phyloP scores from a whole-genome alignment of 1,139 yeast species.

The Yamadazyma spencermartinsiae region DNA sequence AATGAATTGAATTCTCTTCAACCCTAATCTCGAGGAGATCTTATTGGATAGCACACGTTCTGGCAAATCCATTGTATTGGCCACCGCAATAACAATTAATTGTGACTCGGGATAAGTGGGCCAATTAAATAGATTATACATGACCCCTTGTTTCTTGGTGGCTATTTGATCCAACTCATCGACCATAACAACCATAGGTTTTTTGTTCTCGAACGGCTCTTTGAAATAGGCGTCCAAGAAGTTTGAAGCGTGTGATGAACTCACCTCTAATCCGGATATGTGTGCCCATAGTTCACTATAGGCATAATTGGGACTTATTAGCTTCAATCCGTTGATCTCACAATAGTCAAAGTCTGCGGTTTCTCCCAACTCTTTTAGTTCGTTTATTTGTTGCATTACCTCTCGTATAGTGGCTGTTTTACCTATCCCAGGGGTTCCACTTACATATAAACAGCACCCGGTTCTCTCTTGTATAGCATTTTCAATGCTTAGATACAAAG shows the following conservation, averaged over 20 bases:
- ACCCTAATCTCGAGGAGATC: constrained; percentile 87
- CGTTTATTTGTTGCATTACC: constrained; percentile 68
- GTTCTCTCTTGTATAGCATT: constrained; percentile 68
- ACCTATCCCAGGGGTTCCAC: constrained; percentile 99
- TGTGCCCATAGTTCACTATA: constrained; percentile 83
- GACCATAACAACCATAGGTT: constrained; percentile 73
- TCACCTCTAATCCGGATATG: constrained; percentile 60
- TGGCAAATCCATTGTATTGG: constrained; percentile 97
- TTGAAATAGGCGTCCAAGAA: constrained; percentile 41
- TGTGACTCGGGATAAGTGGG: constrained; percentile 81
- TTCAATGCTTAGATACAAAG: constrained; percentile 70
- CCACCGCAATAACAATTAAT: constrained; percentile 86
- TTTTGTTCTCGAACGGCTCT: constrained; percentile 25
- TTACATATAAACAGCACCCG: constrained; percentile 85
- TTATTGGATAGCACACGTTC: constrained; percentile 86
- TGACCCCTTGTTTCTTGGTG: constrained; percentile 78
- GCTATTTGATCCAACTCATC: constrained; percentile 95
- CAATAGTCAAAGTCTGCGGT: constrained; percentile 65
- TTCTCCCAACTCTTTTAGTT: constrained; percentile 44
- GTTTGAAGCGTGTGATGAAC: constrained; percentile 60
- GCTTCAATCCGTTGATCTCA: constrained; percentile 89
- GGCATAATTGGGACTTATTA: constrained; percentile 81
- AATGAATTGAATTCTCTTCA: constrained; percentile 81
- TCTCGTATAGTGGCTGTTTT: constrained; percentile 93
- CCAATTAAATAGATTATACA: constrained; percentile 98